Conservation (phyloP, 129 eudicot species). For the Smallanthus sonchifolius region DNA sequence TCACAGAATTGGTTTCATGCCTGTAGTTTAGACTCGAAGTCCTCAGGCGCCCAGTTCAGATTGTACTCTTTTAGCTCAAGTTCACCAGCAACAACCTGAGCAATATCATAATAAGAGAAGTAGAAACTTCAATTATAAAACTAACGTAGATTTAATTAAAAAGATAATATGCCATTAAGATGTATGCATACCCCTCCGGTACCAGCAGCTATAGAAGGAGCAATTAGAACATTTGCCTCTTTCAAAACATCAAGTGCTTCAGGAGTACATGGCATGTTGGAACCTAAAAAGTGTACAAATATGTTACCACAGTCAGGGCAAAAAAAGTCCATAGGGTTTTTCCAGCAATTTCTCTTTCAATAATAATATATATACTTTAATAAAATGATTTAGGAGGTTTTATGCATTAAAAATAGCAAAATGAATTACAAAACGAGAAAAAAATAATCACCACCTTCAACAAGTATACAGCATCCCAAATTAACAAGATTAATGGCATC, state of each 20-base stretch:
- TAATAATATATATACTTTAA: neutral
- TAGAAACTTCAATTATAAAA: neutral
- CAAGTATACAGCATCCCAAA: constrained; percentile 90
- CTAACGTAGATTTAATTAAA: neutral
- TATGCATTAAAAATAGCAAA: neutral
- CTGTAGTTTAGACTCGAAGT: constrained; percentile 89
- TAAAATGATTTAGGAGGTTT: neutral
- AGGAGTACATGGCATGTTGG: constrained; percentile 95
- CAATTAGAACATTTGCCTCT: constrained; percentile 89
- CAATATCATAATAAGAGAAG: neutral
- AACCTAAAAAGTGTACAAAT: constrained; percentile 43
- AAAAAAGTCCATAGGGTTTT: neutral
- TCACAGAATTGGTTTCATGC: constrained; percentile 28
- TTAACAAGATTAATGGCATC: constrained; percentile 92
- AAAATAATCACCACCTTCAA: constrained; percentile 58
- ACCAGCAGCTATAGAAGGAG: constrained; percentile 99
- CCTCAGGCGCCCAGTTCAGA: constrained; percentile 91
- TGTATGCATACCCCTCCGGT: constrained; percentile 86
- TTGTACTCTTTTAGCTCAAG: constrained; percentile 86
- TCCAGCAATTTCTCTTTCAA: neutral
- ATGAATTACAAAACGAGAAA: neutral
- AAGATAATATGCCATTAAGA: neutral
- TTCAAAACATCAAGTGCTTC: constrained; percentile 95
- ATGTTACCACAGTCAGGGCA: neutral
- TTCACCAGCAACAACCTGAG: constrained; percentile 97